phyloP scores from a whole-genome alignment of 2,329 filamentous ascomycete genomes.

The Colletotrichum filicis region DNA sequence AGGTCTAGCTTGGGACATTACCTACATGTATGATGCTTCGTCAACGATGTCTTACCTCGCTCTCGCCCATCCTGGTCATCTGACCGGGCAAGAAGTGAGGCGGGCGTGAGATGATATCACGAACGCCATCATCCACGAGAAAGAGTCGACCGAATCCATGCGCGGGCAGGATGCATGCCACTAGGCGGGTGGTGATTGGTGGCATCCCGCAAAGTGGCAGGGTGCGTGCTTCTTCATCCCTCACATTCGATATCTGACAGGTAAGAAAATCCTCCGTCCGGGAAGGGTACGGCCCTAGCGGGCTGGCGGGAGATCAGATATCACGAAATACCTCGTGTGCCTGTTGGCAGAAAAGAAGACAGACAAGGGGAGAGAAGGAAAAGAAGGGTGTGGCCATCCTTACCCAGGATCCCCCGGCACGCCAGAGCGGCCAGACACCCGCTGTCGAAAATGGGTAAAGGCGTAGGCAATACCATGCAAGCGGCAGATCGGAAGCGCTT shows the following conservation, averaged over 20 bases:
- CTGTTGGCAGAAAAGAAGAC: background rate
- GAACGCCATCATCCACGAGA: constrained; percentile 12
- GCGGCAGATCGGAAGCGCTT: constrained; percentile 4
- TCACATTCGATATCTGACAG: constrained; percentile 32
- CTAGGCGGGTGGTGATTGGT: constrained; percentile 27
- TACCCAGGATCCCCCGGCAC: background rate
- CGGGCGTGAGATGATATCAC: constrained; percentile 35
- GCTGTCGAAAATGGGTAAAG: background rate
- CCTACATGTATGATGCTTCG: background rate
- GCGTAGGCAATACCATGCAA: background rate
- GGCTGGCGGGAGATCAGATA: constrained; percentile 11
- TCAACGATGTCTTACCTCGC: constrained; percentile 25
- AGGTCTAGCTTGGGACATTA: background rate
- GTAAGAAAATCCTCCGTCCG: background rate
- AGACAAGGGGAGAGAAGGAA: background rate
- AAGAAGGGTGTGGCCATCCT: background rate
- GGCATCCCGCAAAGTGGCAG: constrained; percentile 9
- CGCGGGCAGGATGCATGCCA: constrained; percentile 29
- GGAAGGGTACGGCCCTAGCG: constrained; percentile 22
- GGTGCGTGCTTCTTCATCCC: constrained; percentile 10
- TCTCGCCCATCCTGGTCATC: constrained; percentile 7
- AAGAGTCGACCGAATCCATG: background rate
- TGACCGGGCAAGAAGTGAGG: constrained; percentile 28
- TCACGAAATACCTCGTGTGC: background rate
- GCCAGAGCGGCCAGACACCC: background rate